Evolutionary conservation across 768 basidiomycete genomes (phyloP), one percentile per base, ranked within the genome.

Genomic region (Boletus vermiculosoides): DNA sequence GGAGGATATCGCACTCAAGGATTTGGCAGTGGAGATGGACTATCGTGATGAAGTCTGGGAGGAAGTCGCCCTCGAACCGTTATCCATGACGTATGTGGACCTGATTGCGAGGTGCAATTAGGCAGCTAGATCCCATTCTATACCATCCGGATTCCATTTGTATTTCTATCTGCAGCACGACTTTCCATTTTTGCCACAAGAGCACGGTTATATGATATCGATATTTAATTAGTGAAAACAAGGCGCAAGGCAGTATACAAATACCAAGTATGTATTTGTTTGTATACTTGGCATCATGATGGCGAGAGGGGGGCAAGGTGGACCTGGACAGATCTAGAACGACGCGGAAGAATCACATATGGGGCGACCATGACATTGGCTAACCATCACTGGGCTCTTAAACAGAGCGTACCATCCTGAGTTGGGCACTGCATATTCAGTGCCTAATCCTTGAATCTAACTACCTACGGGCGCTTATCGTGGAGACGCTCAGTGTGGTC

Each of bases 11-110:
- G 50, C 16, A 12, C 5, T 4, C 10, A 2, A 34, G 11, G 13
- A 45, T 6, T 0, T 48, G 7, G n/a, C n/a, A n/a, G 18, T 22
- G 45, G 23, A 52, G 0, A 20, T 6, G 40, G 20, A 39, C 1
- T 53, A 34, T n/a, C n/a, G 18, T 23, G 53, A 63, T 41, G 25
- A 44, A 1, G n/a, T 55, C 7, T 65, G 63, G 60, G 2, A 37
- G n/a, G 13, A 22, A 1, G 51, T 54, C 28, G 20, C 2, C 16
- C 28, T 61, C 1, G 59, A 10, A 25, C 36, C 12, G 44, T 56
- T 30, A 41, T 42, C 36, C 20, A 34, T 41, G 42, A 13, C 1
- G 22, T 40, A 46, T 4, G 30, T 63, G 2, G 39, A 40, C 4
- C 5, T 52, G 33, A 44, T 64, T 23, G 47, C 50, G 10, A 40